Evolutionary conservation across 2,329 filamentous ascomycete genomes (phyloP).

Genomic region (Talaromyces sp.): DNA sequence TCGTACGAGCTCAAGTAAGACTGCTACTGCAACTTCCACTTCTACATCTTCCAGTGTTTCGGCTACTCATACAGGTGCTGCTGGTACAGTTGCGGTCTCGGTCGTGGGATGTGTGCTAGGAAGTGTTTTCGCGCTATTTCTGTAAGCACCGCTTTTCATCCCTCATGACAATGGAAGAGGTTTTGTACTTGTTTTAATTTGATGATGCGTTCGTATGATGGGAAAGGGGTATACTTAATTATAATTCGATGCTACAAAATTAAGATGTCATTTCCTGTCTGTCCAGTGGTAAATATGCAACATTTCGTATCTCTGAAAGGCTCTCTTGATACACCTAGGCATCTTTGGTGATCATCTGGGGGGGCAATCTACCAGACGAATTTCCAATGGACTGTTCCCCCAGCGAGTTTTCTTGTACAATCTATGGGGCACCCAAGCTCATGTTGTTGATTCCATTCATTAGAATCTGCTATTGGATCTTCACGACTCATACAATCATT

Average conservation of each 20-base stretch:
- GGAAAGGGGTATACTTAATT: not conserved
- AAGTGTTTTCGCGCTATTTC: slow-evolving; percentile 12
- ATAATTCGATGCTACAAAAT: not conserved
- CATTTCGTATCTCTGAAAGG: not conserved
- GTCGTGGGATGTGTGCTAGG: slow-evolving; percentile 25
- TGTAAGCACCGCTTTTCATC: not conserved
- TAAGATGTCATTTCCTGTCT: not conserved
- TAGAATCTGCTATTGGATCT: not conserved
- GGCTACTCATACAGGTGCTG: slow-evolving; percentile 28
- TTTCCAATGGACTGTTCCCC: not conserved
- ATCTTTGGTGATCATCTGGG: not conserved
- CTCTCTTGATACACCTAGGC: not conserved
- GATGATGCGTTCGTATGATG: not conserved
- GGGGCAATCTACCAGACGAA: not conserved
- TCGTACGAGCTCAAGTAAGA: slow-evolving; percentile 22
- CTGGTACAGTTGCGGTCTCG: slow-evolving; percentile 24
- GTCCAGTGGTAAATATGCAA: not conserved
- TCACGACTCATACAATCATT: slow-evolving; percentile 1
- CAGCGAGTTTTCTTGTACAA: not conserved
- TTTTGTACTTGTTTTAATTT: not conserved
- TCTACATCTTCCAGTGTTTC: slow-evolving; percentile 7
- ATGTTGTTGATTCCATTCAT: not conserved
- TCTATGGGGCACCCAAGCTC: not conserved
- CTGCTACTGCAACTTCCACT: slow-evolving; percentile 15
- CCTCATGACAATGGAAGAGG: not conserved